phyloP scores from a whole-genome alignment of 345 rosid species.

The Linum lewisii region DNA sequence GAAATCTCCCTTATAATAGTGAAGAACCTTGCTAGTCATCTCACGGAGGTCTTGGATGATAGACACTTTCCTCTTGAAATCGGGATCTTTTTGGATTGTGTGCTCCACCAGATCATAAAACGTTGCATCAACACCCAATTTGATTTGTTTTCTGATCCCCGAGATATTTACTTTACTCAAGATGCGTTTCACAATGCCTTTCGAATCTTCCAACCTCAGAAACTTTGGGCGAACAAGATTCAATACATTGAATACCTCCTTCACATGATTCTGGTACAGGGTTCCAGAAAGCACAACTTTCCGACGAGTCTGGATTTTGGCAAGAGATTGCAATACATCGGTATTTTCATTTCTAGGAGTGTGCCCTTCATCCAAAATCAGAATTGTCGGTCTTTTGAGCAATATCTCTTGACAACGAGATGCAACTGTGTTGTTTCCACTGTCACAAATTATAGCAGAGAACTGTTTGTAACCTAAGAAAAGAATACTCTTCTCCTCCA shows the following conservation, averaged over 20 bases:
- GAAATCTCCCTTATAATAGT: conserved; percentile 87
- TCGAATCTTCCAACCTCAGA: conserved; percentile 37
- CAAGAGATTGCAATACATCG: conserved; percentile 59
- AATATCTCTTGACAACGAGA: conserved; percentile 50
- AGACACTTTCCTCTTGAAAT: conserved; percentile 42
- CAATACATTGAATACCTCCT: conserved; percentile 76
- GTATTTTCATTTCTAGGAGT: conserved; percentile 79
- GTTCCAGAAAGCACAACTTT: conserved; percentile 92
- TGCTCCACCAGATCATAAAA: conserved; percentile 69
- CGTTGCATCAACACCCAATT: conserved; percentile 29
- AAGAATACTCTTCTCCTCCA: conserved; percentile 56
- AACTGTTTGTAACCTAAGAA: conserved; percentile 90
- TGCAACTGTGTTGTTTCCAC: conserved; percentile 21
- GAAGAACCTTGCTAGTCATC: conserved; percentile 72
- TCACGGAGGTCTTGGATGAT: conserved; percentile 74
- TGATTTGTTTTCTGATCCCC: conserved; percentile 35
- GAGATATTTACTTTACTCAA: conserved; percentile 53
- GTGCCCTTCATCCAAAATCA: conserved; percentile 87
- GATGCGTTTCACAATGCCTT: conserved; percentile 41
- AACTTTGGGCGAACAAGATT: conserved; percentile 89
- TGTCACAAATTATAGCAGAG: conserved; percentile 57
- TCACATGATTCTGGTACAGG: conserved; percentile 77
- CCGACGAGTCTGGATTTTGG: conserved; percentile 65
- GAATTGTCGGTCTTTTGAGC: conserved; percentile 58
- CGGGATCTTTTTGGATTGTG: conserved; percentile 42